phyloP scores from a whole-genome alignment of 305 asterid genomes.

The Nicotiana rustica region DNA sequence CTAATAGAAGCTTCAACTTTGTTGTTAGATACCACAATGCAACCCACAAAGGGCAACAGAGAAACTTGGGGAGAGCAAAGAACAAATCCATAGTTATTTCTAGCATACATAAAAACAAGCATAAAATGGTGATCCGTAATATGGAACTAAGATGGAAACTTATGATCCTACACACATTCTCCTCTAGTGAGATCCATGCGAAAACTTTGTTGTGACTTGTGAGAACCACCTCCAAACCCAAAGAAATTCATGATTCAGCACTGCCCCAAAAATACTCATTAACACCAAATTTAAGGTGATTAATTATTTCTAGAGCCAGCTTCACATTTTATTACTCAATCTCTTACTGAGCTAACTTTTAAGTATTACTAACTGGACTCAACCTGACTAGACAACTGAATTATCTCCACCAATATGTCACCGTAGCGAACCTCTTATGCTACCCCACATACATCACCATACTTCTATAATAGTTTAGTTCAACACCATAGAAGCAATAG shows the following conservation, averaged over 20 bases:
- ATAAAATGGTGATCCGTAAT: background rate
- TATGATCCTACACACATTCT: constrained; percentile 17
- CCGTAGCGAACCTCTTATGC: background rate
- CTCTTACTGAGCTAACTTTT: background rate
- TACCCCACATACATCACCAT: background rate
- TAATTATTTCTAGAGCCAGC: background rate
- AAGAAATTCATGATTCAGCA: background rate
- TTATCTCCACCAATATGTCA: background rate
- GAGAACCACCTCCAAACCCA: constrained; percentile 2
- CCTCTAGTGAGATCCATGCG: constrained; percentile 13
- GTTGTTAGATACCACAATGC: background rate
- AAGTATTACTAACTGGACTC: background rate
- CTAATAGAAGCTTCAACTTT: background rate
- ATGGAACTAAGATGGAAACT: constrained; percentile 14
- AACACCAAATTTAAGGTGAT: background rate
- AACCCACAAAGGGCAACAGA: background rate
- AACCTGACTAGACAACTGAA: background rate
- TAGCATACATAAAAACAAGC: background rate
- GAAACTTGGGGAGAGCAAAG: constrained; percentile 9
- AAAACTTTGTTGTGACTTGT: background rate
- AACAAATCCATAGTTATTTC: background rate
- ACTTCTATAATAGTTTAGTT: background rate
- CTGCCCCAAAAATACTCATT: background rate
- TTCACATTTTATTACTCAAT: constrained; percentile 2
- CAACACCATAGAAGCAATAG: background rate